These are phyloP conservation scores for Metschnikowia koreensis DNA, from an alignment of 805 yeast genomes.

Conservation along the genomic window DNA sequence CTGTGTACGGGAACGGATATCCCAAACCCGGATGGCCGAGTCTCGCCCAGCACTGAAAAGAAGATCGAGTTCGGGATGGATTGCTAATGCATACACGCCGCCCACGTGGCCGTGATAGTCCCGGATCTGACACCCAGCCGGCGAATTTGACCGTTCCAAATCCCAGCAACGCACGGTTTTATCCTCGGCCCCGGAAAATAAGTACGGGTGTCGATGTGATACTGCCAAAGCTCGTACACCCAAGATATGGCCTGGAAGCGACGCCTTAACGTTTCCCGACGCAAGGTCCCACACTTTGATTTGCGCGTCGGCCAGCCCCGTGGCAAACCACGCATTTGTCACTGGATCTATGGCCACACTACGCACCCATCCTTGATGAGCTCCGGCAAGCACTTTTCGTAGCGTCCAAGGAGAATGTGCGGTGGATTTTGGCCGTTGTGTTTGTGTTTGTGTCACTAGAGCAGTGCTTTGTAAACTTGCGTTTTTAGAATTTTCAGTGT, in stretches of 20 bases:
- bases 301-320: slow-evolving; percentile 87
- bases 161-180: slow-evolving; percentile 95
- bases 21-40: slow-evolving; percentile 88
- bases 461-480: neutral
- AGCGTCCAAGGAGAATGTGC: slow-evolving; percentile 53
- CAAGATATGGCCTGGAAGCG: slow-evolving; percentile 90
- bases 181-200: slow-evolving; percentile 92
- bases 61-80: slow-evolving; percentile 86
- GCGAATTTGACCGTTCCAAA: slow-evolving; percentile 73
- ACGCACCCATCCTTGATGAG: slow-evolving; percentile 93
- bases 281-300: slow-evolving; percentile 92
- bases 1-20: slow-evolving; percentile 73
- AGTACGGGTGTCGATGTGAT: slow-evolving; percentile 76
- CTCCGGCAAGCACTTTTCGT: slow-evolving; percentile 66
- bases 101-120: slow-evolving; percentile 94
- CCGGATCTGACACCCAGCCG: slow-evolving; percentile 52
- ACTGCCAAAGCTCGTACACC: slow-evolving; percentile 75
- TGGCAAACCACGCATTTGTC: slow-evolving; percentile 84
- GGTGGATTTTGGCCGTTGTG: neutral
- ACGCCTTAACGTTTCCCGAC: slow-evolving; percentile 61
- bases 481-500: too few species aligned
- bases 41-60: slow-evolving; percentile 89
- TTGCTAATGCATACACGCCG: slow-evolving; percentile 77
- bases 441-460: neutral
- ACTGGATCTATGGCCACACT: slow-evolving; percentile 76